Evolutionary conservation across 441 rosid genomes (phyloP).

Genomic region (Breynia disticha): DNA sequence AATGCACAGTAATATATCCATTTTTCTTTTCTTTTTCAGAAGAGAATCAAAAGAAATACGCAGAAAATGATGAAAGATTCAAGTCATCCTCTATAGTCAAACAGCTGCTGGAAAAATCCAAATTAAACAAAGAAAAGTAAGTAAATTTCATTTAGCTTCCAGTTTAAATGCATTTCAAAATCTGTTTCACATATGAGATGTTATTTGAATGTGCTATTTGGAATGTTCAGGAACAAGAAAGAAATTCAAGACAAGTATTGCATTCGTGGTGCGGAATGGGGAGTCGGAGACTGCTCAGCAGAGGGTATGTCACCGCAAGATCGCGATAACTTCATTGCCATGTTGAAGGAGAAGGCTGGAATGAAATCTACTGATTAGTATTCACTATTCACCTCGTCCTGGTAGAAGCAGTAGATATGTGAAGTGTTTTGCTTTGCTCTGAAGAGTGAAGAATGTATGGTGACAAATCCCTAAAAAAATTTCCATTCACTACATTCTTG

Average conservation of each 20-base stretch:
- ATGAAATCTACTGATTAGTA: conserved; percentile 7
- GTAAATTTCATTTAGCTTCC: conserved; percentile 6
- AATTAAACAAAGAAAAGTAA: conserved; percentile 75
- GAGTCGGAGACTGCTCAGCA: conserved; percentile 85
- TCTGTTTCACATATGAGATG: background rate
- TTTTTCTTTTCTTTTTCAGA: conserved; percentile 32
- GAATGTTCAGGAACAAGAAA: conserved; percentile 45
- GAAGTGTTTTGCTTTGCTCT: no score
- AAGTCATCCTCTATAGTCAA: conserved; percentile 70
- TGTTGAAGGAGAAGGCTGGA: conserved; percentile 63
- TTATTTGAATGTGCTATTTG: background rate
- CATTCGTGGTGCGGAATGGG: conserved; percentile 91
- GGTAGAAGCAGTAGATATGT: no score
- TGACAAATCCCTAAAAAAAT: no score
- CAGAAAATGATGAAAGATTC: conserved; percentile 68
- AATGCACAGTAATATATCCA: background rate
- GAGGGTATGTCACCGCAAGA: conserved; percentile 72
- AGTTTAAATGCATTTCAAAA: background rate
- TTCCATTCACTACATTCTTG: no score
- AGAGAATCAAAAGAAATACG: conserved; percentile 83
- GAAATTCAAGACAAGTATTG: conserved; percentile 68
- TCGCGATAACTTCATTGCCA: conserved; percentile 62
- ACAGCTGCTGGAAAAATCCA: conserved; percentile 65
- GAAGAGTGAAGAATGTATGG: no score
- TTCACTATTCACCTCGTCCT: no score